A percentile compares a stretch with the other conserved stretches of the same genome.
These are phyloP conservation scores for Neophaeococcomyces aloes DNA, from an alignment of 2,329 filamentous ascomycete species.

Conservation along the genomic window DNA sequence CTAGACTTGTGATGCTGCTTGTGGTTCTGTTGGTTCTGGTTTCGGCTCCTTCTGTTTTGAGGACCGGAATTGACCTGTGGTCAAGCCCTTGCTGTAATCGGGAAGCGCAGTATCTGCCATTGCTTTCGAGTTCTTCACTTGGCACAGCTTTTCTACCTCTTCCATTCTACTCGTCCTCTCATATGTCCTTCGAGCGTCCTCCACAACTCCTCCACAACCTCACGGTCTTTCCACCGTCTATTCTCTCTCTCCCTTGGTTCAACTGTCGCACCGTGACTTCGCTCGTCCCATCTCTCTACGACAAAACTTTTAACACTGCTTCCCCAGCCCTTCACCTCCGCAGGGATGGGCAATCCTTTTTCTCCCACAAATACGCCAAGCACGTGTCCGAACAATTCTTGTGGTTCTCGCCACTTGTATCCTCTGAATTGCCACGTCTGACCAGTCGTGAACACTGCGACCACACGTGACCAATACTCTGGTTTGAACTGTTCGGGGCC, in stretches of 20 bases:
- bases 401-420: slow-evolving; percentile 88
- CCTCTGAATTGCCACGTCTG: slow-evolving; percentile 98
- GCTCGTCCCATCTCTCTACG: slow-evolving; percentile 70
- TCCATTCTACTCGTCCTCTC: slow-evolving; percentile 55
- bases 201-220: slow-evolving; percentile 91
- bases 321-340: slow-evolving; percentile 73
- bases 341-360: slow-evolving; percentile 70
- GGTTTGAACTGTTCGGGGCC: slow-evolving; percentile 91
- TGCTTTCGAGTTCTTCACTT: too few relatives aligned
- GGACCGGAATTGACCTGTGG: too few relatives aligned
- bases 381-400: slow-evolving; percentile 81
- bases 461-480: slow-evolving; percentile 91
- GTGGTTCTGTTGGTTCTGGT: too few relatives aligned
- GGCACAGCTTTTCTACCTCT: slow-evolving; percentile 15
- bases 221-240: slow-evolving; percentile 72
- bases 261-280: slow-evolving; percentile 26
- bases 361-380: slow-evolving; percentile 84
- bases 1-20: too few relatives aligned
- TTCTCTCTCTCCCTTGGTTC: slow-evolving; percentile 27
- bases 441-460: slow-evolving; percentile 93
- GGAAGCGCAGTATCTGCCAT: too few relatives aligned
- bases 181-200: slow-evolving; percentile 78
- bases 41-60: too few relatives aligned
- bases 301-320: slow-evolving; percentile 66
- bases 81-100: too few relatives aligned